Percentiles rank a stretch among this genome's conserved stretches.
Evolutionary conservation across 805 yeast species (phyloP).

Genomic region (Candida suzukii): DNA sequence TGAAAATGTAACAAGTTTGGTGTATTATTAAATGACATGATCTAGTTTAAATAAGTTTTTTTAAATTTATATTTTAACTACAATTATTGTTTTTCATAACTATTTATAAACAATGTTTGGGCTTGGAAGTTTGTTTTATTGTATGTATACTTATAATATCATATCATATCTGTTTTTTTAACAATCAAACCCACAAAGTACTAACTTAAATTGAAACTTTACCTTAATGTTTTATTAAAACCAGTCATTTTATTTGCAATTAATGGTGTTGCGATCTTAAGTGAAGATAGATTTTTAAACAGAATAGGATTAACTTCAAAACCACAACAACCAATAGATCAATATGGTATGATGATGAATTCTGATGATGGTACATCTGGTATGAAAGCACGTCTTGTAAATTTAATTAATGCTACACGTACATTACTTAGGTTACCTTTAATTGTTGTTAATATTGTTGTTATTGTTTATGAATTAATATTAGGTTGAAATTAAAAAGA

Average conservation of each 20-base stretch:
- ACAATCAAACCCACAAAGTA: not conserved
- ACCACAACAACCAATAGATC: conserved; percentile 1
- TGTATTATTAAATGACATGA: too few relatives aligned
- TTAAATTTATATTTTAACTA: too few relatives aligned
- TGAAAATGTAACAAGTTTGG: too few relatives aligned
- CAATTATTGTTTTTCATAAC: too few relatives aligned
- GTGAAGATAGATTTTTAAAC: conserved; percentile 52
- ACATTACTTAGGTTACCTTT: conserved; percentile 52
- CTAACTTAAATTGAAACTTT: not conserved
- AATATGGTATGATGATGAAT: conserved; percentile 12
- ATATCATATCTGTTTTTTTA: too few relatives aligned
- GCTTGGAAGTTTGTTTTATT: conserved; percentile 45
- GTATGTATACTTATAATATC: conserved; percentile 14
- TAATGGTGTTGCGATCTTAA: conserved; percentile 51
- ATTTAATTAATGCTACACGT: conserved; percentile 51
- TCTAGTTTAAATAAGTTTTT: too few relatives aligned
- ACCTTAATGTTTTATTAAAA: not conserved
- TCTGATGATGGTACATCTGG: conserved; percentile 9
- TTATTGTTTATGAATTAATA: conserved; percentile 45
- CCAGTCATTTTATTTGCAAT: conserved; percentile 42
- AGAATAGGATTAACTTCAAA: conserved; percentile 32
- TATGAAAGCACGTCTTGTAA: conserved; percentile 42
- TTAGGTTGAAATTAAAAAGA: conserved; percentile 35
- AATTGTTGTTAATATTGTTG: conserved; percentile 41
- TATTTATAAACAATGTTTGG: conserved; percentile 43